A percentile compares a stretch with the other conserved stretches of the same genome.
These are phyloP conservation scores for Boletus rubescentipes DNA, from an alignment of 768 basidiomycete genomes.

Conservation along the genomic window DNA sequence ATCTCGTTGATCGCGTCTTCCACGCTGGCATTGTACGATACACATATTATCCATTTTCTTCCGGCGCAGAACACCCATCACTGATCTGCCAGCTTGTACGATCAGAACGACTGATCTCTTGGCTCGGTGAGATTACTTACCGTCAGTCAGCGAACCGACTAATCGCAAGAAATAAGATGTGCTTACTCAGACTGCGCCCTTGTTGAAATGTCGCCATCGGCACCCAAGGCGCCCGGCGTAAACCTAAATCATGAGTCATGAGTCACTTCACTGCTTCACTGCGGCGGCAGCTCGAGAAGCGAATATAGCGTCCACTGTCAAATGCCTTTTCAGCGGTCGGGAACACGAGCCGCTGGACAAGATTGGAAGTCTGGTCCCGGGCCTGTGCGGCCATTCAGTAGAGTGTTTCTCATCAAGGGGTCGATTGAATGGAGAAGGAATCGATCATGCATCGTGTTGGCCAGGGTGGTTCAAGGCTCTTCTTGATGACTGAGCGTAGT, in stretches of 20 bases:
- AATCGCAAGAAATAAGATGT: not conserved
- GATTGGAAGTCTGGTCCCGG: not conserved
- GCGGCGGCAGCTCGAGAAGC: not conserved
- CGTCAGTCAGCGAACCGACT: too few species aligned
- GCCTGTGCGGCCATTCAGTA: not conserved
- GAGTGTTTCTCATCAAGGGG: not conserved
- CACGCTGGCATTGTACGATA: too few species aligned
- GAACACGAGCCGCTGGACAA: not conserved
- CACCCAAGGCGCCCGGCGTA: not conserved
- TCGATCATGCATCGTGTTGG: not conserved
- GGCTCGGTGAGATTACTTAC: too few species aligned
- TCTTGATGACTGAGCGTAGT: not conserved
- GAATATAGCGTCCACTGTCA: not conserved
- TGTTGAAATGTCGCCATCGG: too few species aligned
- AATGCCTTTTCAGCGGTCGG: not conserved
- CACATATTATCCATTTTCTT: too few species aligned
- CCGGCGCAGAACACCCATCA: too few species aligned
- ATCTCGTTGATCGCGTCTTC: too few species aligned
- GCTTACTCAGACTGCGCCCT: not conserved
- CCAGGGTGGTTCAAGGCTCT: too few species aligned
- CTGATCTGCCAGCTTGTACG: too few species aligned
- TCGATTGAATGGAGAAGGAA: not conserved
- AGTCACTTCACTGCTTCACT: too few species aligned
- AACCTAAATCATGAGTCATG: conserved; percentile 1
- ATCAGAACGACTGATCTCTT: too few species aligned